Evolutionary conservation across 2,329 filamentous ascomycete species (phyloP), one percentile per base, ranked within the genome.

Genomic region (Aureobasidium sp.): DNA sequence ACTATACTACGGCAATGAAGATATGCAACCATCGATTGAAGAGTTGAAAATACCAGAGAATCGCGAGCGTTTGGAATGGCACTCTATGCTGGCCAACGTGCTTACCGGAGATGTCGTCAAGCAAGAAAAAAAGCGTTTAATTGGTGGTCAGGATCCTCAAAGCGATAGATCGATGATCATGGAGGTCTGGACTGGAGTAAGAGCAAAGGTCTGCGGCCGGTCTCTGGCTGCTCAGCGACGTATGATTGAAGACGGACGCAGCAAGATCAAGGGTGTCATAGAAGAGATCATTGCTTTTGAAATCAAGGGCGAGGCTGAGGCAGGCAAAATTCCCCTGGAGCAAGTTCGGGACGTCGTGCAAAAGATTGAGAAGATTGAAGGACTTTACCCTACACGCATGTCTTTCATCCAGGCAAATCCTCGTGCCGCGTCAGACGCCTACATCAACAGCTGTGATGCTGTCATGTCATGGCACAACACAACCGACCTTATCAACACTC

Each of bases 381-480:
- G 82, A 66, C 80, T 96, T 17, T 99, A 94, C 73, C 89, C 93
- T 2, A 94, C 91, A 1, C 86, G 87, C 71, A 82, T 84, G 63
- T 84, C 89, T 7, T 83, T 99, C 64, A 85, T 89, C 65, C 75
- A 80, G 2, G 88, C 88, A 26, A 89, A 97, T 72, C 88, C 90
- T 27, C 79, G 87, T 44, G 89, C 90, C 59, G 86, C 84, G 32
- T 95, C 92, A 1, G 81, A 84, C 34, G 83, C 87, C 34, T 99
- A 92, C 76, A 82, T 84, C 65, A 87, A 92, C 65, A 91, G 91
- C 32, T 94, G 89, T 70, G 89, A 96, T 72, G 88, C 93, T 53
- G 88, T 99, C 67, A 86, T 96, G 65, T 87, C 93, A 3, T 99
- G 94, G 94, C 88, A 96, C 79, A 99, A 97, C 75, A 97, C 92